Base-by-base conservation (phyloP, 208 protist genomes). In the Wallacemonas sp. region DNA sequence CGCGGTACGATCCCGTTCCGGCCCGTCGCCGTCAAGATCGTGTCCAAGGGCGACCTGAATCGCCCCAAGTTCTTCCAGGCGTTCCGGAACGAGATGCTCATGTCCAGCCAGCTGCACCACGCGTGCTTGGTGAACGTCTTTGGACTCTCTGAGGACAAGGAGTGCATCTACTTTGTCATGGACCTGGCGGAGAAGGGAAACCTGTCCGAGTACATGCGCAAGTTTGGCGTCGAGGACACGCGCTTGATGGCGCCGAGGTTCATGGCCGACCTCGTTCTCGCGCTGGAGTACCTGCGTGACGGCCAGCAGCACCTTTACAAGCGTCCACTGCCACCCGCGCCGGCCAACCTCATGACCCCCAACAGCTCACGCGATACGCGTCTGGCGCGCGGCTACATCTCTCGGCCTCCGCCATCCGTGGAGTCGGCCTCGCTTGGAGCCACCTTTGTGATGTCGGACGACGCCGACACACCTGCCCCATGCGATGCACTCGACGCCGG, bases 161-260 rank as follows among this genome's bases (percentile, higher is more conserved):
- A 74, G 5, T 61, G 86, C 32, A 58, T 93, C 26, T 78, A 78
- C 29, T 64, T 96, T 14, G 84, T 96, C 30, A 92, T 96, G 83
- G 90, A 96, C 49, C 39, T 90, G 26, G 85, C 85, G 16, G 86
- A 92, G 65, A 80, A 81, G 23, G 88, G 86, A 1, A 83, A 89
- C 44, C 29, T 96, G 38, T 26, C 71, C 14, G 44, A 81, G 41
- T 92, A 96, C 54, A 70, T 84, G 43, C 72, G 78, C 24, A 60
- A 68, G 29, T 80, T 78, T 29, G 83, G 80, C 16, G 68, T 87
- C n/a, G 65, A 49, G 8, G 66, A 84, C 65, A 87, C 83, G 52
- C 49, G 73, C 19, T 36, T 49, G 33, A 88, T 90, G 72, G 90
- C 87, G 19, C 85, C 90, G 26, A 81, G 72, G 34, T 84, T 96